phyloP scores from a whole-genome alignment of 345 rosid species.

The Geranium brycei region DNA sequence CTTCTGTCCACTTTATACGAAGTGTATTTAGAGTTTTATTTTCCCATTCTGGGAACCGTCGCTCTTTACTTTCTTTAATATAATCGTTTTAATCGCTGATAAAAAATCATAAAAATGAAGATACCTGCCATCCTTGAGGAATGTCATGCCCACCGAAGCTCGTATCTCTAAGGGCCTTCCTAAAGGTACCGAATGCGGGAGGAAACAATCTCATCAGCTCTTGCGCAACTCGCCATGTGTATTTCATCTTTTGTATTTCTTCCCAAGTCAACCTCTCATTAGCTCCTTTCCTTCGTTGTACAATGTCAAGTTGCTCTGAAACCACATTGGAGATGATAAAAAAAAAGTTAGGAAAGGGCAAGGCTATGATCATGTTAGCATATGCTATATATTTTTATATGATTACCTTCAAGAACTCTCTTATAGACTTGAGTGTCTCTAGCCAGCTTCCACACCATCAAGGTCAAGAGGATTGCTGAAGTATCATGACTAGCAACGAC shows the following conservation, averaged over 20 bases:
- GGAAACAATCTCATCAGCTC: conserved; percentile 18
- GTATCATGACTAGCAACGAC: conserved; percentile 10
- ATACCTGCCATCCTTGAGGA: conserved; percentile 9
- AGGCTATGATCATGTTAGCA: no score
- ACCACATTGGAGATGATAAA: neutral
- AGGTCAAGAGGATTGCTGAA: neutral
- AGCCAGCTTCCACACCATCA: conserved; percentile 4
- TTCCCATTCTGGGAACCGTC: neutral
- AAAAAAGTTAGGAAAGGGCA: no score
- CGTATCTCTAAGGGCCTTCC: conserved; percentile 12
- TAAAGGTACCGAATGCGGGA: conserved; percentile 14
- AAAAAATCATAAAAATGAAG: neutral
- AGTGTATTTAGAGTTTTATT: no score
- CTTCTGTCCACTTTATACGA: no score
- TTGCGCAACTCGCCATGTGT: conserved; percentile 19
- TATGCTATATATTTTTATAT: no score
- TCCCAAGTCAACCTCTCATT: conserved; percentile 7
- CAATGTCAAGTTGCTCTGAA: conserved; percentile 13
- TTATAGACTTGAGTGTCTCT: conserved; percentile 3
- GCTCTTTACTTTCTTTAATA: no score
- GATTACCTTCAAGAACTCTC: conserved; percentile 11
- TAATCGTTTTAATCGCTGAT: no score
- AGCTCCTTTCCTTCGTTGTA: conserved; percentile 3
- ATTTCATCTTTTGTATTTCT: conserved; percentile 18
- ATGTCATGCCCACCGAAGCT: conserved; percentile 8